These are phyloP conservation scores for Cyberlindnera suaveolens DNA, from an alignment of 805 yeast genomes.

Conservation along the genomic window DNA sequence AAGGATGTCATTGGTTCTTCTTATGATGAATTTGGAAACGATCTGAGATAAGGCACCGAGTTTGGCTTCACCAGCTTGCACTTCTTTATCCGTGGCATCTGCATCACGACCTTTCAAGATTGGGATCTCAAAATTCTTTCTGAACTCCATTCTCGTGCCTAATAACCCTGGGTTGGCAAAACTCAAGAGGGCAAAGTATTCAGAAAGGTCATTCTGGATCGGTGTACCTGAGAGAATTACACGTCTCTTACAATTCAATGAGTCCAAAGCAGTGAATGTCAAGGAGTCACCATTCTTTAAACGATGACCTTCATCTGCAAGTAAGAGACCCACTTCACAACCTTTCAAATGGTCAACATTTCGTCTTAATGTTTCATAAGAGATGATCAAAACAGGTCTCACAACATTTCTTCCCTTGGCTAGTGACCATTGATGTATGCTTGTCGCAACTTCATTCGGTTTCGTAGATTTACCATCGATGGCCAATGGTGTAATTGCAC, in stretches of 20 bases:
- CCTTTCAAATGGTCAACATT: constrained; percentile 70
- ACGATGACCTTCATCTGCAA: constrained; percentile 85
- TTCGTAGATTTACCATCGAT: constrained; percentile 86
- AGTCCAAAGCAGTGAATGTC: constrained; percentile 80
- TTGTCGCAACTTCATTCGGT: constrained; percentile 57
- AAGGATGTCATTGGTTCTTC: constrained; percentile 91
- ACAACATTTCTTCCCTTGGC: constrained; percentile 86
- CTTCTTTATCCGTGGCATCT: constrained; percentile 75
- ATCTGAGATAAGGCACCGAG: constrained; percentile 62
- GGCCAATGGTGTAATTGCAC: constrained; percentile 82
- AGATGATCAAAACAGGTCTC: constrained; percentile 87
- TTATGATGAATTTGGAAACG: constrained; percentile 85
- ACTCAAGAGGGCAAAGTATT: constrained; percentile 81
- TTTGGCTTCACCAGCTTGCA: constrained; percentile 60
- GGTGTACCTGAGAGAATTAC: constrained; percentile 96
- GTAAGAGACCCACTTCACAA: constrained; percentile 76
- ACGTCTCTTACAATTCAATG: constrained; percentile 80
- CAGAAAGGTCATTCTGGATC: constrained; percentile 90
- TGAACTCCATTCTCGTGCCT: constrained; percentile 78
- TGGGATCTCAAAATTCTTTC: constrained; percentile 75
- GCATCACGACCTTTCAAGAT: constrained; percentile 88
- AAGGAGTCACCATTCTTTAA: constrained; percentile 85
- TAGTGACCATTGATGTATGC: constrained; percentile 76
- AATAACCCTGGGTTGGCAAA: constrained; percentile 93
- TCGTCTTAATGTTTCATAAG: constrained; percentile 88